Conservation (phyloP, 2,329 filamentous ascomycete species). For the Didymosphaeria variabile region DNA sequence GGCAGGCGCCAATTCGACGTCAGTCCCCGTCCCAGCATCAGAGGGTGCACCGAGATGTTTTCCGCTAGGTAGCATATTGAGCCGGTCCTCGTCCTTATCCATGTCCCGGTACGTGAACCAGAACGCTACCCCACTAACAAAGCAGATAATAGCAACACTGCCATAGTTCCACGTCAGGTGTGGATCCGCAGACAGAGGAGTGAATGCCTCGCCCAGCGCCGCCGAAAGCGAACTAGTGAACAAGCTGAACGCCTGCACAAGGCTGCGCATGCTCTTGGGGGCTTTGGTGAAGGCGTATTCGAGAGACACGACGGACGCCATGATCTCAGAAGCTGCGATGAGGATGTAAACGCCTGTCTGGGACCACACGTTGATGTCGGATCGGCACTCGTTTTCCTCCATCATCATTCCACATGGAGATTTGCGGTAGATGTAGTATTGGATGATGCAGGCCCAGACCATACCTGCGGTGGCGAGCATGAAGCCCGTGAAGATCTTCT, state of each 20-base stretch:
- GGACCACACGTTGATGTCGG: slow-evolving; percentile 61
- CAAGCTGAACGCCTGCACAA: slow-evolving; percentile 48
- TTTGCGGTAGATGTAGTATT: slow-evolving; percentile 59
- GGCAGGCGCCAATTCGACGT: slow-evolving; percentile 23
- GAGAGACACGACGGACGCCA: slow-evolving; percentile 72
- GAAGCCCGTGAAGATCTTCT: slow-evolving; percentile 77
- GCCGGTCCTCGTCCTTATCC: slow-evolving; percentile 29
- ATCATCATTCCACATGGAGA: slow-evolving; percentile 2
- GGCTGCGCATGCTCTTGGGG: slow-evolving; percentile 67
- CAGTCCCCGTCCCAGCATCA: slow-evolving; percentile 16
- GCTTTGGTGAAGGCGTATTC: slow-evolving; percentile 81
- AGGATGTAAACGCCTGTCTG: slow-evolving; percentile 63
- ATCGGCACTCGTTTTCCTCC: slow-evolving; percentile 42
- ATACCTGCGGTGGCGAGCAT: slow-evolving; percentile 69
- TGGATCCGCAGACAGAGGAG: slow-evolving; percentile 38
- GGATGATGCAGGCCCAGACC: slow-evolving; percentile 65
- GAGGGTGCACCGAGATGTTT: slow-evolving; percentile 21
- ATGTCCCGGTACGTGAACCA: slow-evolving; percentile 26
- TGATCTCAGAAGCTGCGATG: slow-evolving; percentile 68
- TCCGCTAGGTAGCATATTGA: slow-evolving; percentile 32
- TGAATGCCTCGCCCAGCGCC: slow-evolving; percentile 41
- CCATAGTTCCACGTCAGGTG: slow-evolving; percentile 47
- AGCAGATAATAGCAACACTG: slow-evolving; percentile 30
- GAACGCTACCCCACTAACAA: slow-evolving; percentile 27
- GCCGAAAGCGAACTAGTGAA: slow-evolving; percentile 49